Evolutionary conservation across 2,329 filamentous ascomycete genomes (phyloP), one percentile per base, ranked within the genome.

Genomic region (Hymenoscyphus albidus): DNA sequence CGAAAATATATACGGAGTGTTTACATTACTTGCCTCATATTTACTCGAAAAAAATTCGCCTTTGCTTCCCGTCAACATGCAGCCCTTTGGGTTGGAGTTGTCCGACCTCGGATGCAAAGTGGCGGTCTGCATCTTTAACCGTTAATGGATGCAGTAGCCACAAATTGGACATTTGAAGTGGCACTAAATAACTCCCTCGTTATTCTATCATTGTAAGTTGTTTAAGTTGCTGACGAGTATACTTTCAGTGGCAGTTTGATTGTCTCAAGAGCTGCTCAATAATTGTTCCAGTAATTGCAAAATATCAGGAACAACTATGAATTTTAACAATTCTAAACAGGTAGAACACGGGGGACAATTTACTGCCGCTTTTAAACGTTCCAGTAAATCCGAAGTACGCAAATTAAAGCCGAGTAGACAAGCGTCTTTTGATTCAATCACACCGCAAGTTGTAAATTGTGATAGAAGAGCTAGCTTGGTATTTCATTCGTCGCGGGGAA

Each of bases 61-160:
- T 16, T 42, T 16, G 7, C 18, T 14, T 44, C 42, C n/a, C 18
- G 42, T 5, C 3, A n/a, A 10, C n/a, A 22, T 51, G 44, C 9
- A n/a, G n/a, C 16, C 3, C 16, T n/a, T 10, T 51, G 10, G 22
- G n/a, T 27, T 54, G 48, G 22, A 54, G 48, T 16, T 27, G 55
- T 57, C 55, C 55, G 55, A 57, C 55, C 55, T 57, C 55, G 55
- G 55, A 27, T n/a, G 55, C 18, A 38, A 57, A 57, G 14, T 38
- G 32, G 55, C 55, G 55, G 55, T 57, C 55, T 57, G 32, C 54
- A 57, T 38, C 54, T 22, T 32, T 22, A 27, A 27, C 27, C 27
- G 27, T 27, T 27, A 27, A 35, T 18, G 7, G 7, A n/a, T 51
- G 44, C 44, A 48, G 42, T n/a, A n/a, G 42, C 16, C 44, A 27